phyloP scores from a whole-genome alignment of 2,329 filamentous ascomycete species.

The Stachybotrys chartarum region DNA sequence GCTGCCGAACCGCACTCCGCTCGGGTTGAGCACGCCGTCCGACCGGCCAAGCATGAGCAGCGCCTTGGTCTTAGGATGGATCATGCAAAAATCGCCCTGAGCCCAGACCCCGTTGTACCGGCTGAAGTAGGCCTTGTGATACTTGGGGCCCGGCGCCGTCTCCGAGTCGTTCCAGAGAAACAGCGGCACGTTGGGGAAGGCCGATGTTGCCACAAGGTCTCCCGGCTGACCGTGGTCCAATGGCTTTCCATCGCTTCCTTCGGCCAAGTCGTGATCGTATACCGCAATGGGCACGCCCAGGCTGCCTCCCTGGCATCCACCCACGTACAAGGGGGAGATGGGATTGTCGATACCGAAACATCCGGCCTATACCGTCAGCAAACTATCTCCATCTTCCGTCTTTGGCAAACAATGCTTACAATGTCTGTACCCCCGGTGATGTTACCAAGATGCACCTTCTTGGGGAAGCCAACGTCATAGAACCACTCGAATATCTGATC shows the following conservation, averaged over 20 bases:
- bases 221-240: conserved; percentile 57
- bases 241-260: conserved; percentile 31
- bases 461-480: conserved; percentile 64
- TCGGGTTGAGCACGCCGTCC: conserved; percentile 75
- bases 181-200: conserved; percentile 72
- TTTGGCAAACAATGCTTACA: conserved; percentile 29
- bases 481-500: conserved; percentile 75
- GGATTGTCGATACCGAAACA: conserved; percentile 61
- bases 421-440: conserved; percentile 75
- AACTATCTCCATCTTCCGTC: no score
- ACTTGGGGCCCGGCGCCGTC: conserved; percentile 45
- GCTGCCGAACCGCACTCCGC: conserved; percentile 70
- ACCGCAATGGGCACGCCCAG: conserved; percentile 45
- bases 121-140: conserved; percentile 53
- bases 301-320: conserved; percentile 42
- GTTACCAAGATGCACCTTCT: conserved; percentile 60
- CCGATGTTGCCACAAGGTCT: conserved; percentile 62
- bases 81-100: conserved; percentile 71
- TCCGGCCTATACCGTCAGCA: conserved; percentile 33
- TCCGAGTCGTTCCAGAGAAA: conserved; percentile 53
- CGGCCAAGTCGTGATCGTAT: conserved; percentile 56
- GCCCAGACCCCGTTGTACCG: conserved; percentile 67
- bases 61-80: conserved; percentile 60
- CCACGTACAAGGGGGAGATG: conserved; percentile 57
- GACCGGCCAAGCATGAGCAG: conserved; percentile 62